Percentiles rank a stretch among this genome's conserved stretches.
These are phyloP conservation scores for Aspergillus pseudonomiae DNA, from an alignment of 2,329 filamentous ascomycete species.

Conservation along the genomic window DNA sequence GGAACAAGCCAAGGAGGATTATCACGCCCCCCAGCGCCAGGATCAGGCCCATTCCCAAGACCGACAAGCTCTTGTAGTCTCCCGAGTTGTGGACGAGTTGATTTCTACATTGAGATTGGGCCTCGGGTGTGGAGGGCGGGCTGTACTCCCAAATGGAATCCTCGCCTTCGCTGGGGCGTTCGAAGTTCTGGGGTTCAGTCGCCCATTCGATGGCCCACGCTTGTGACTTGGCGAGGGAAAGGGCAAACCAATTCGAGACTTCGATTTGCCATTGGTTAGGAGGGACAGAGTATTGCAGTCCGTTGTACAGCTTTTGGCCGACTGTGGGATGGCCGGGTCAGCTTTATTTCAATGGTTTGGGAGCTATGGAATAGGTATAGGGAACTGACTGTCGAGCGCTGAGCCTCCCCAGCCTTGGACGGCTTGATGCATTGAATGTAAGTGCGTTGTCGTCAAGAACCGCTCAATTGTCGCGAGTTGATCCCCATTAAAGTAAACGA, in stretches of 20 bases:
- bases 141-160: neutral
- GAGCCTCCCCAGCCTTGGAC: neutral
- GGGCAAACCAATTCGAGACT: constrained; percentile 32
- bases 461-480: neutral
- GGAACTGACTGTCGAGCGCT: neutral
- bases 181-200: constrained; percentile 9
- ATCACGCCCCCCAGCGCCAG: neutral
- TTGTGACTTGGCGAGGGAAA: constrained; percentile 34
- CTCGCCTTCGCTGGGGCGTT: neutral
- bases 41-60: neutral
- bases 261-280: constrained; percentile 42
- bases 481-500: neutral
- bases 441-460: neutral
- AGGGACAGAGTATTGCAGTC: constrained; percentile 19
- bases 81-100: neutral
- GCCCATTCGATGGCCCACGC: constrained; percentile 25
- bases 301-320: neutral
- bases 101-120: neutral
- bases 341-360: neutral
- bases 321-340: neutral
- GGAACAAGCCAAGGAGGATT: neutral
- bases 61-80: neutral
- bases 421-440: neutral
- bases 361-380: neutral
- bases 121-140: neutral